Base-by-base conservation (phyloP, 2,329 filamentous ascomycete species). In the Ceratocystis eucalypticola region DNA sequence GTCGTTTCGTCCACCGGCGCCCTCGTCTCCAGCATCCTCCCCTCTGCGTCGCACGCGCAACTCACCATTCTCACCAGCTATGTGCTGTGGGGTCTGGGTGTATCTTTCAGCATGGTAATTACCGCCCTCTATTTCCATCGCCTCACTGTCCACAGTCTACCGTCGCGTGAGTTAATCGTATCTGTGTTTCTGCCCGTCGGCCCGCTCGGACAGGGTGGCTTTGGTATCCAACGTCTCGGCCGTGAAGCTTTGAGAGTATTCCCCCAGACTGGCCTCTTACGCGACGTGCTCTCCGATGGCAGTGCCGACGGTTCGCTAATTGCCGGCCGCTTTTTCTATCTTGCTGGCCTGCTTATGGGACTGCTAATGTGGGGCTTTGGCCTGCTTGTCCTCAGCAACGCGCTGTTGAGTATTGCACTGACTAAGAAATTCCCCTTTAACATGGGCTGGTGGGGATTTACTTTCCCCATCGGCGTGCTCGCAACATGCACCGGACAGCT, bases 101-200 rank as follows among this genome's bases (percentile, higher is more conserved):
- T 76, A 70, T 74, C 74, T 44, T 77, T 89, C 63, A 82, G 85
- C 1, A 80, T 85, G 73, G 79, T 80, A 53, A 80, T 88, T 22
- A 75, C 89, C 30, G 83, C 83, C 10, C 80, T 89, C 46, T 90
- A 89, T 74, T 88, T 88, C 71, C 83, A 87, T 68, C 84, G 87
- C 10, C 77, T 90, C 8, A 84, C 83, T 3, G 73, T 89, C 2
- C 82, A 89, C 74, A 84, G 84, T 48, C 78, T 89, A 15, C 86
- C 86, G 0, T 81, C 85, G 1, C 79, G 82, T 62, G 87, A 88
- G 71, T 82, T 85, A 66, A 85, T 89, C 55, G 85, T 88, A 8
- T 86, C 82, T 1, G 82, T 84, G 5, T 87, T 89, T 70, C 75
- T 89, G 0, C 86, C 87, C 0, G 77, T 89, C 0, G 85, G 87